Base-by-base conservation (phyloP, 805 yeast species). In the Blastobotrys americana region DNA sequence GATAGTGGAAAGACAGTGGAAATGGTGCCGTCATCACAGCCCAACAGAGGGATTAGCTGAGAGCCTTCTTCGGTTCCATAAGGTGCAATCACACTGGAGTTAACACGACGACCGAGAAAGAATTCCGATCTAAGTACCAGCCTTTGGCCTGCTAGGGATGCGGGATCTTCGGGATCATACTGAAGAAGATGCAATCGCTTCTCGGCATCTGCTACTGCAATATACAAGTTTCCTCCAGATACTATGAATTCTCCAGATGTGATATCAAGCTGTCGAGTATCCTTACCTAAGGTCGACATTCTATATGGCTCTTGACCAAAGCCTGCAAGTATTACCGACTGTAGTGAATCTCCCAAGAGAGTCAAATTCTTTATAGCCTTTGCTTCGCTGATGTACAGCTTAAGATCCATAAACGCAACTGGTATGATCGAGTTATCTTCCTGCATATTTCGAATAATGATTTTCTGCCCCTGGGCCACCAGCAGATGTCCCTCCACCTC, bases 301-400 rank as follows among this genome's bases (percentile, higher is more conserved):
- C 96, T 69, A 60, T 85, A 89, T 0, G 99, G 99, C 56, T 90
- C 96, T 2, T 94, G 90, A 61, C 88, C 95, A 65, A 88, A 89
- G 1, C 97, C 97, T 22, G 81, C 79, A 45, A 93, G 70, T 69
- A 88, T 79, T 3, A 86, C 70, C 53, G 88, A 77, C 54, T 84
- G 82, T 63, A 79, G 71, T 0, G 85, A 69, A 62, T 93, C 98
- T 16, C 95, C 95, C 15, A 88, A 64, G 1, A 88, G 55, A n/a
- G 90, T 60, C 55, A 90, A 66, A 60, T 89, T 86, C 34, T 94
- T 89, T 59, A 87, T 78, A 51, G 88, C 73, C 63, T 89, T 89
- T 13, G 86, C 74, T 52, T 85, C 95, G 4, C 83, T 71, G 2
- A 86, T 78, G 60, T 77, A 86, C 0, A 88, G 77, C 1, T 88